Conservation (phyloP, 352 stramenopile genomes). For the Pythium aristosporum region DNA sequence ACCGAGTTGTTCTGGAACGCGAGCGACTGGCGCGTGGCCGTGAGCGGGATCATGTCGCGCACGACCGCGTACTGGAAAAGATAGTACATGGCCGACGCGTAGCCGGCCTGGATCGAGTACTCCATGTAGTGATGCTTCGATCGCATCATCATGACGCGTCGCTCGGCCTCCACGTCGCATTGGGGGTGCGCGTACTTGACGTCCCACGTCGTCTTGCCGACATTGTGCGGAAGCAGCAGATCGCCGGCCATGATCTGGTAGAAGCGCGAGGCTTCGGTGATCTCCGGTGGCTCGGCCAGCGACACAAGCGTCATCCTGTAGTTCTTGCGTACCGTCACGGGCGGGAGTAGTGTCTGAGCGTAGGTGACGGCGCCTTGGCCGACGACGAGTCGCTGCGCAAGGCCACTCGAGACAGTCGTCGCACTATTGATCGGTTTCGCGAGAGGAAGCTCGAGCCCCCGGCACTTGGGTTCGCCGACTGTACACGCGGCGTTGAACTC, state of each 20-base stretch:
- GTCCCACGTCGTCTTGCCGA: neutral
- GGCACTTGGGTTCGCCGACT: neutral
- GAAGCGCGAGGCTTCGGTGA: neutral
- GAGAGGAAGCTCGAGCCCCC: neutral
- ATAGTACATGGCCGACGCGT: constrained; percentile 8
- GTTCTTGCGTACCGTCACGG: neutral
- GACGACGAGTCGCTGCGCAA: neutral
- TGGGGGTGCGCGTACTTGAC: neutral
- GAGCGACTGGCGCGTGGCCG: neutral
- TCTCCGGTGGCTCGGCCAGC: neutral
- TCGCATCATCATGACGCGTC: neutral
- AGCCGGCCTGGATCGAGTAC: constrained; percentile 1
- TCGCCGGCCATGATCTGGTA: neutral
- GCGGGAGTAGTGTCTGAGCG: neutral
- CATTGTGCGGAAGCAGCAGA: constrained; percentile 10
- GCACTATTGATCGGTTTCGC: neutral
- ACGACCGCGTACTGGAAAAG: neutral
- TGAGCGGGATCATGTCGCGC: neutral
- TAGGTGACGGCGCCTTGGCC: neutral
- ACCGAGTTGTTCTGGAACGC: neutral
- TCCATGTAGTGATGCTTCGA: constrained; percentile 8
- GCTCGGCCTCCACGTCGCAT: neutral
- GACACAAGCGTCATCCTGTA: neutral
- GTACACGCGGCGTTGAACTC: constrained; percentile 18
- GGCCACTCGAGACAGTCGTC: neutral